phyloP scores from a whole-genome alignment of 306 rosid species.

The Albizia julibrissin region DNA sequence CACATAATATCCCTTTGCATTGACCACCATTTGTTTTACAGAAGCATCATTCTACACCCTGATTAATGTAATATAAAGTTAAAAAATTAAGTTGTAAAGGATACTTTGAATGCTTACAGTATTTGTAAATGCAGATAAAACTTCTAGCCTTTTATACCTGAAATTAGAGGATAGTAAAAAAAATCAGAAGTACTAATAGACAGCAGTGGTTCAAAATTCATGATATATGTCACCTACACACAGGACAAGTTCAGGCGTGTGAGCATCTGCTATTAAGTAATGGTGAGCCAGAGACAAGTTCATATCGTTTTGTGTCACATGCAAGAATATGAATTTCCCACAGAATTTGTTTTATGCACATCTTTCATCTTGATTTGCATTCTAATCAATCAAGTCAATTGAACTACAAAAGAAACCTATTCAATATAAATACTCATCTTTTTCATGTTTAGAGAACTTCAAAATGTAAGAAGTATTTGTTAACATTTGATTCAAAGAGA shows the following conservation, averaged over 20 bases:
- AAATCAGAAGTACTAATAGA: constrained; percentile 11
- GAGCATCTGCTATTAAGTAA: too few species aligned
- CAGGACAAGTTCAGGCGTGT: too few species aligned
- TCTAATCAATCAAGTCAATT: neutral
- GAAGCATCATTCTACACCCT: neutral
- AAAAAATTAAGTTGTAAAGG: constrained; percentile 29
- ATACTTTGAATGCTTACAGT: constrained; percentile 71
- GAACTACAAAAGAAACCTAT: neutral
- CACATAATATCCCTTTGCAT: neutral
- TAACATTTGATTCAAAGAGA: too few species aligned
- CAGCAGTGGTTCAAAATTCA: constrained; percentile 23
- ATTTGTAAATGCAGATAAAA: constrained; percentile 92
- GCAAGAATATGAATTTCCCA: too few species aligned
- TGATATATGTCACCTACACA: neutral
- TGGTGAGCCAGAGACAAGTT: too few species aligned
- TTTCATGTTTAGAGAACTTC: neutral
- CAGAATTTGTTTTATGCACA: too few species aligned
- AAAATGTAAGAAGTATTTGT: too few species aligned
- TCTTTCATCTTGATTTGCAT: constrained; percentile 12
- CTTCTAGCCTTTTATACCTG: constrained; percentile 97
- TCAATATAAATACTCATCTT: neutral
- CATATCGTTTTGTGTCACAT: too few species aligned
- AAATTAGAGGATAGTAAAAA: constrained; percentile 19
- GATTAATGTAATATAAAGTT: constrained; percentile 10
- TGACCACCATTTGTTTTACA: neutral